These are phyloP conservation scores for Clitopilus passeckerianus DNA, from an alignment of 768 basidiomycete species.

Conservation along the genomic window DNA sequence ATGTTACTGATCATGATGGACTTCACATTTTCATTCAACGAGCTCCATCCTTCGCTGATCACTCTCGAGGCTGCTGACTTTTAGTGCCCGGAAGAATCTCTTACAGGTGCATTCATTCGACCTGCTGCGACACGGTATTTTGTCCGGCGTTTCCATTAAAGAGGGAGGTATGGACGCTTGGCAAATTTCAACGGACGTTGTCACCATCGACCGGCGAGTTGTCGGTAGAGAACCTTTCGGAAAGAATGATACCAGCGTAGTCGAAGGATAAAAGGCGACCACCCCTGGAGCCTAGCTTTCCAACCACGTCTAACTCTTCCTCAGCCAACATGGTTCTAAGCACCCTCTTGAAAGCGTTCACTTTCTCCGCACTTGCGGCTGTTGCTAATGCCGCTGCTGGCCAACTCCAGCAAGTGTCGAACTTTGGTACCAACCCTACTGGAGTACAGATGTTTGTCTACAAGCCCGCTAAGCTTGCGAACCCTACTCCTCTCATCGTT, in stretches of 20 bases:
- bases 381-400: slow-evolving; percentile 21
- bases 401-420: slow-evolving; percentile 33
- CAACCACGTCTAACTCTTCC: neutral
- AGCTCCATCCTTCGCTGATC: neutral
- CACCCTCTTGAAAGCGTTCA: slow-evolving; percentile 11
- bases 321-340: neutral
- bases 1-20: neutral
- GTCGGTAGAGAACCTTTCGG: neutral
- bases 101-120: neutral
- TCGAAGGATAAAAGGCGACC: neutral
- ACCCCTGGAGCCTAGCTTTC: neutral
- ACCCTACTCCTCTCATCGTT: slow-evolving; percentile 42
- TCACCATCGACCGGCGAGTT: neutral
- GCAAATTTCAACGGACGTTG: neutral
- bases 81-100: neutral
- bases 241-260: neutral
- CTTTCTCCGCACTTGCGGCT: slow-evolving; percentile 10
- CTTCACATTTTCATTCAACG: neutral
- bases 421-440: slow-evolving; percentile 50
- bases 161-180: neutral
- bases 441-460: slow-evolving; percentile 45
- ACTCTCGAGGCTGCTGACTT: neutral
- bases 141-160: neutral
- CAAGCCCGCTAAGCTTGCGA: slow-evolving; percentile 29
- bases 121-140: neutral